Evolutionary conservation across 169 alveolate genomes (phyloP).

Genomic region (Cryptosporidium meleagridis): DNA sequence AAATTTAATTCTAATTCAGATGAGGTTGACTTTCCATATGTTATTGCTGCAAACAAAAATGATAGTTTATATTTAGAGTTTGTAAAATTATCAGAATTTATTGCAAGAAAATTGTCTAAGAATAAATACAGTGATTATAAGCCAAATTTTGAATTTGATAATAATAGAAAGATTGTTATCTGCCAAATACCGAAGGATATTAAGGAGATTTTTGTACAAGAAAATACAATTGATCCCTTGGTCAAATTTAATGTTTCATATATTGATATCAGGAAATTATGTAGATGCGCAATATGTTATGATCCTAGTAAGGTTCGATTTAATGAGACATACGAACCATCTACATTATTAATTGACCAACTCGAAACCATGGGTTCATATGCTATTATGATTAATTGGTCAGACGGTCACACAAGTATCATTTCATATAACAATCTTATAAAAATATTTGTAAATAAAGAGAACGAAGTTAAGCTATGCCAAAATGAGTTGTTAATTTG

Average conservation of each 20-base stretch:
- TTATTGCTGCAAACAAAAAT: conserved; percentile 84
- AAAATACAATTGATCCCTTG: conserved; percentile 41
- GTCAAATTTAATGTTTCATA: conserved; percentile 76
- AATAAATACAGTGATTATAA: conserved; percentile 37
- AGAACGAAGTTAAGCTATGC: conserved; percentile 1
- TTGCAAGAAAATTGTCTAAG: conserved; percentile 80
- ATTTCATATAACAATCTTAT: conserved; percentile 73
- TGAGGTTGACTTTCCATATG: conserved; percentile 85
- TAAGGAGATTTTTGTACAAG: conserved; percentile 75
- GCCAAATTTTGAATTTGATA: conserved; percentile 70
- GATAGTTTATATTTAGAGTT: conserved; percentile 77
- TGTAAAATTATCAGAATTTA: conserved; percentile 79
- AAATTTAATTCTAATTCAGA: conserved; percentile 74
- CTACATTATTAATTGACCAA: conserved; percentile 78
- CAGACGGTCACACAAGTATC: conserved; percentile 86
- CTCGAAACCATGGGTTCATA: conserved; percentile 86
- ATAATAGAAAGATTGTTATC: conserved; percentile 65
- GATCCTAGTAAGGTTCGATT: conserved; percentile 75
- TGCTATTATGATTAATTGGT: conserved; percentile 90
- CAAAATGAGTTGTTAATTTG: conserved; percentile 38
- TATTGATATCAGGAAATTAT: conserved; percentile 81
- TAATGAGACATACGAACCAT: conserved; percentile 78
- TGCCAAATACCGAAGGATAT: conserved; percentile 75
- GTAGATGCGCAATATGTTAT: conserved; percentile 87
- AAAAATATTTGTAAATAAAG: neutral